These are phyloP conservation scores for Geoglossum cookeanum DNA, from an alignment of 2,329 filamentous ascomycete genomes.

Conservation along the genomic window DNA sequence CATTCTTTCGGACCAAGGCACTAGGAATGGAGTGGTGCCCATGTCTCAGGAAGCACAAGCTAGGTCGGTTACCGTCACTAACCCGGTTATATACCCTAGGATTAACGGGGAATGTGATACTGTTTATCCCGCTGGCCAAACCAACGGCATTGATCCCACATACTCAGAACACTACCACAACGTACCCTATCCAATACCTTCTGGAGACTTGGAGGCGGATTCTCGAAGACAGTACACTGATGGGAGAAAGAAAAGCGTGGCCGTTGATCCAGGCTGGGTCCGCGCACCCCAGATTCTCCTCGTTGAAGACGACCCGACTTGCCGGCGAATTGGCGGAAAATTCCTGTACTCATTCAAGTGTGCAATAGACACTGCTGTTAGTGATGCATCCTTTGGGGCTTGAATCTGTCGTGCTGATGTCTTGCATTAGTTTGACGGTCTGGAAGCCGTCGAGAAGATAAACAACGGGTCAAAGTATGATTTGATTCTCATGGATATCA, in stretches of 20 bases:
- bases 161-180: conserved; percentile 88
- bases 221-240: conserved; percentile 27
- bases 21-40: conserved; percentile 17
- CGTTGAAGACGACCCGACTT: conserved; percentile 63
- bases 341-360: conserved; percentile 47
- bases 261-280: conserved; percentile 44
- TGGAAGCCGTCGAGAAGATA: conserved; percentile 82
- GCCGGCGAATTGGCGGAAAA: conserved; percentile 45
- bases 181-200: conserved; percentile 65
- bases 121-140: conserved; percentile 81
- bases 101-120: conserved; percentile 41
- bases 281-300: conserved; percentile 63
- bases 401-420: background rate
- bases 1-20: conserved; percentile 33
- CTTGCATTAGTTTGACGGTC: conserved; percentile 48
- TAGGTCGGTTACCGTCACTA: conserved; percentile 27
- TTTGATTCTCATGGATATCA: conserved; percentile 49
- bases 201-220: conserved; percentile 38
- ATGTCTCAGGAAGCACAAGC: conserved; percentile 12
- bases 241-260: conserved; percentile 39
- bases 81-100: conserved; percentile 29
- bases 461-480: conserved; percentile 45
- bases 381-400: conserved; percentile 15
- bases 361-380: conserved; percentile 41
- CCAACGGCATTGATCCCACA: conserved; percentile 85